Conservation (phyloP, 2,329 filamentous ascomycete species). For the Microsporum canis region DNA sequence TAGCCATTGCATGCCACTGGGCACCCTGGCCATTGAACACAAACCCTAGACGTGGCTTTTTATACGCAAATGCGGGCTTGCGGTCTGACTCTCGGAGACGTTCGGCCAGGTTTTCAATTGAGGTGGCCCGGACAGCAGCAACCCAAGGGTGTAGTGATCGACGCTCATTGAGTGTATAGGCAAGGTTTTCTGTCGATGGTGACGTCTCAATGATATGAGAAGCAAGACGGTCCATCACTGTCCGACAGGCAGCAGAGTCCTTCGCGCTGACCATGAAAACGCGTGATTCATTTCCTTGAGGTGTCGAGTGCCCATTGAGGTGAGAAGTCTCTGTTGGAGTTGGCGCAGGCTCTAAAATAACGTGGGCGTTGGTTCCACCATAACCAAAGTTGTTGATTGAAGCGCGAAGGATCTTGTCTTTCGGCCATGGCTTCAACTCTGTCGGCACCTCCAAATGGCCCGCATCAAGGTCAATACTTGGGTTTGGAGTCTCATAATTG, state of each 20-base stretch:
- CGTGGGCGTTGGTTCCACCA: slow-evolving; percentile 35
- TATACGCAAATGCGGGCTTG: slow-evolving; percentile 13
- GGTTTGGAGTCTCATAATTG: slow-evolving; percentile 19
- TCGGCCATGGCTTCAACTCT: slow-evolving; percentile 9
- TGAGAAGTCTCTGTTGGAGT: background rate
- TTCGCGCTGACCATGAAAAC: background rate
- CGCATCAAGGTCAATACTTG: slow-evolving; percentile 12
- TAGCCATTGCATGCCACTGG: slow-evolving; percentile 10
- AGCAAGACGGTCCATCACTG: slow-evolving; percentile 9
- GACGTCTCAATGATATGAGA: background rate
- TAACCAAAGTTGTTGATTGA: slow-evolving; percentile 40
- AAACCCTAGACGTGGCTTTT: background rate
- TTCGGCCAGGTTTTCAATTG: background rate
- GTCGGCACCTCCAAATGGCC: background rate
- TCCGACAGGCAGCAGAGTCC: background rate
- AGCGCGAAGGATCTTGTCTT: slow-evolving; percentile 18
- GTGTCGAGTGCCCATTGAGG: background rate
- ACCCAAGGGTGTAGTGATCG: background rate
- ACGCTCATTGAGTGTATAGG: slow-evolving; percentile 15
- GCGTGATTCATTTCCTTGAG: background rate
- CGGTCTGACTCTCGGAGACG: background rate
- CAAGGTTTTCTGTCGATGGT: slow-evolving; percentile 8
- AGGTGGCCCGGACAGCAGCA: background rate
- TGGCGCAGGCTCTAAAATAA: slow-evolving; percentile 27
- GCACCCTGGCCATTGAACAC: slow-evolving; percentile 15